Evolutionary conservation across 768 basidiomycete genomes (phyloP).

Genomic region (Coprinellus micaceus): DNA sequence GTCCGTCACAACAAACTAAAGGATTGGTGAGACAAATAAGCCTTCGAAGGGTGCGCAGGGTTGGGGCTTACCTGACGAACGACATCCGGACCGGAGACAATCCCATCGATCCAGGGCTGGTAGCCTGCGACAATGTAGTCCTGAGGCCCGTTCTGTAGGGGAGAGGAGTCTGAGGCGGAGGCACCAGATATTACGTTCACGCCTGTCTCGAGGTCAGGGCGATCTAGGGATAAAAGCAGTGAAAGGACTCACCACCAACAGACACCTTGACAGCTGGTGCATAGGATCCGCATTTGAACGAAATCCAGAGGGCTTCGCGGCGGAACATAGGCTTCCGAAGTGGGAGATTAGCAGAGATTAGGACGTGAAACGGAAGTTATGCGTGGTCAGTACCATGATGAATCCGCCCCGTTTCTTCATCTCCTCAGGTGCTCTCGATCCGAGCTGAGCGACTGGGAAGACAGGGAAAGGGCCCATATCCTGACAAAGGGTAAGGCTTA

Average conservation of each 20-base stretch:
- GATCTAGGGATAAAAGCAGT: background rate
- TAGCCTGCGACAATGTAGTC: constrained; percentile 17
- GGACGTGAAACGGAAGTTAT: background rate
- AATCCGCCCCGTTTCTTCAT: constrained; percentile 14
- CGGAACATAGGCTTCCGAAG: constrained; percentile 16
- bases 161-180: background rate
- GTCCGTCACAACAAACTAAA: constrained; percentile 14
- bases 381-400: constrained; percentile 4
- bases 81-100: constrained; percentile 9
- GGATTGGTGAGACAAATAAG: background rate
- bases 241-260: constrained; percentile 7
- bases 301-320: constrained; percentile 15
- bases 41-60: background rate
- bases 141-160: background rate
- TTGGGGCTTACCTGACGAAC: constrained; percentile 14
- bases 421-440: constrained; percentile 5
- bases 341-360: no score
- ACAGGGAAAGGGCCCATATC: constrained; percentile 11
- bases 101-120: constrained; percentile 17
- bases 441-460: constrained; percentile 7
- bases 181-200: constrained; percentile 14
- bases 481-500: background rate
- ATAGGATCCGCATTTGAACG: background rate
- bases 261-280: constrained; percentile 14
- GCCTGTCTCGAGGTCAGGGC: background rate